Percentiles rank a stretch among this genome's conserved stretches.
phyloP scores from a whole-genome alignment of 78 protist genomes.

The Guillardia theta region DNA sequence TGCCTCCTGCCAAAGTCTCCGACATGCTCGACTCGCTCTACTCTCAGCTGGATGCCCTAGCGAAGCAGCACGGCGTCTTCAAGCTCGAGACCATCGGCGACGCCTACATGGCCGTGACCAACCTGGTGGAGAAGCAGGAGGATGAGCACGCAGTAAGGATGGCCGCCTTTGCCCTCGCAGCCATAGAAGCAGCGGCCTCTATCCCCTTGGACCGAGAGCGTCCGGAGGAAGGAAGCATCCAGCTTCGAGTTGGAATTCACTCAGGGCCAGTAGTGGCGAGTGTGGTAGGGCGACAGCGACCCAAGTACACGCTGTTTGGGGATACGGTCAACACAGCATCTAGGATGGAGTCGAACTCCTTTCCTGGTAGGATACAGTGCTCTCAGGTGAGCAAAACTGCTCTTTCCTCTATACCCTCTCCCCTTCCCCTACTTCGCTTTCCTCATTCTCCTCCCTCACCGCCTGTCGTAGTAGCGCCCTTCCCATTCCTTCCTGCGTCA shows the following conservation, averaged over 20 bases:
- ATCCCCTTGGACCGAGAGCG: background rate
- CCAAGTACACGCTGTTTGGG: constrained; percentile 16
- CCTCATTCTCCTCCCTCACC: too few relatives aligned
- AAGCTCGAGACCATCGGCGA: constrained; percentile 31
- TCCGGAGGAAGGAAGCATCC: background rate
- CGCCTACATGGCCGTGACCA: constrained; percentile 17
- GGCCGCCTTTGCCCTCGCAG: background rate
- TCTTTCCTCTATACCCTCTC: too few relatives aligned
- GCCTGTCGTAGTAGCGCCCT: too few relatives aligned
- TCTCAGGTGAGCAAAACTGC: background rate
- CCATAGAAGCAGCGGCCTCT: too few relatives aligned
- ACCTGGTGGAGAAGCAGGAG: background rate
- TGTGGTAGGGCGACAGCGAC: background rate
- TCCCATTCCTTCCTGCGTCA: background rate
- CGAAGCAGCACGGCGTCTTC: background rate
- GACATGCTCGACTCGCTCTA: background rate
- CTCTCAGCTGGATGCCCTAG: background rate
- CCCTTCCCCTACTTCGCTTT: too few relatives aligned
- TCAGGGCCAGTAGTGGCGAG: constrained; percentile 42
- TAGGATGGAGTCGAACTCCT: background rate
- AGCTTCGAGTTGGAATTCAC: constrained; percentile 27
- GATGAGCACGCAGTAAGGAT: background rate
- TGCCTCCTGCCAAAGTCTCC: background rate
- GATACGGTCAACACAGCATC: background rate
- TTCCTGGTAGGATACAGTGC: background rate